Evolutionary conservation across 2,329 filamentous ascomycete species (phyloP), one percentile per base, ranked within the genome.

Genomic region (Fusarium chuoi): DNA sequence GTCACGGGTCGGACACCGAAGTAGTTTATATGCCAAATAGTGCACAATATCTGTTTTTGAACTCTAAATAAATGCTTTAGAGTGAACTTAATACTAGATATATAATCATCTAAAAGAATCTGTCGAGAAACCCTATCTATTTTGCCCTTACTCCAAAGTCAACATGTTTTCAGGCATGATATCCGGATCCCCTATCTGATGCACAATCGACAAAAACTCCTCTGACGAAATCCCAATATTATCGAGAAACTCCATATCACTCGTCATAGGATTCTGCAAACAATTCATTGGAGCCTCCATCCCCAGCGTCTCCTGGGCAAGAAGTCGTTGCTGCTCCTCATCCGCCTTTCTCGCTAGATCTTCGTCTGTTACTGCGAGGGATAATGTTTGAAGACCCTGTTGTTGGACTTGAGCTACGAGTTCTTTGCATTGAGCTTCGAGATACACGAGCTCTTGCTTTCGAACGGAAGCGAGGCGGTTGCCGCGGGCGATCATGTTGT

Each of bases 201-300:
- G 75, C 18, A 83, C 79, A 14, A 84, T 82, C 1, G 78, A 77
- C 15, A 83, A 63, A 41, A 84, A 83, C n/a, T 83, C 82, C 39
- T 81, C 78, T 0, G 81, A 83, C 0, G 82, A 84, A 24, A 83
- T 83, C 0, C 83, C 83, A 64, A 84, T 79, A 41, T 77, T 79
- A 15, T 82, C 80, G 14, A 84, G 72, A 36, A 83, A 79, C 28
- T 81, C 79, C 33, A 79, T 73, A 59, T 78, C 78, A n/a, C 51
- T 77, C 9, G 69, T 70, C 26, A 64, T 45, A 18, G 65, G 70
- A 17, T 66, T 55, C 24, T 60, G 70, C 2, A 65, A 44, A 14
- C 60, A 65, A 20, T 68, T 42, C 48, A 70, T 30, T 2, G 66
- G 30, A 22, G 67, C 36, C 17, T 62, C 57, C 30, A 76, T 55